Evolutionary conservation across 2,329 filamentous ascomycete genomes (phyloP).

Genomic region (Verticillium tricorpus): DNA sequence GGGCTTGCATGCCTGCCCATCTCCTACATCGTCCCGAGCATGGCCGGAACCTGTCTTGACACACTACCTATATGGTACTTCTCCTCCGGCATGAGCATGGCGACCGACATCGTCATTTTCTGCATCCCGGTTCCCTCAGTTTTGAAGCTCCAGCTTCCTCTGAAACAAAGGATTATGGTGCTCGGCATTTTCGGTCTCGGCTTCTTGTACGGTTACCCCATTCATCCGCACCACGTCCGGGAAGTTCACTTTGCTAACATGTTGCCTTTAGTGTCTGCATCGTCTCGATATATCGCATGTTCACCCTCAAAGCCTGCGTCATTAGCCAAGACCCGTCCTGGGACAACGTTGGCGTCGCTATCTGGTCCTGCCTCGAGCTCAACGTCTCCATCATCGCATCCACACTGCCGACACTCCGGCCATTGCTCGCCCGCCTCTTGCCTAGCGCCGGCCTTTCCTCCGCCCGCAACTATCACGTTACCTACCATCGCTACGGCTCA

Average conservation of each 20-base stretch:
- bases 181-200: constrained; percentile 23
- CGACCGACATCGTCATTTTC: constrained; percentile 22
- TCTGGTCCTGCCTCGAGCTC: constrained; percentile 26
- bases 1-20: constrained; percentile 22
- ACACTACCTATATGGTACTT: constrained; percentile 26
- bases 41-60: constrained; percentile 19
- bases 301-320: constrained; percentile 22
- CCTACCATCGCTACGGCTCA: constrained; percentile 14
- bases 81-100: constrained; percentile 21
- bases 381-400: constrained; percentile 24
- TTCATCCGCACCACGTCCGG: not conserved
- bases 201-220: constrained; percentile 21
- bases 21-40: constrained; percentile 17
- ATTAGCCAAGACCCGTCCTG: constrained; percentile 22
- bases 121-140: constrained; percentile 21
- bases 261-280: constrained; percentile 20
- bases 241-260: not conserved
- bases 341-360: constrained; percentile 23
- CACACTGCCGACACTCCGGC: constrained; percentile 23
- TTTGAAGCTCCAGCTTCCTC: constrained; percentile 17
- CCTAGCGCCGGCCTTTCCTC: constrained; percentile 16
- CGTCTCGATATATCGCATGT: constrained; percentile 26
- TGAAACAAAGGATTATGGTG: constrained; percentile 21
- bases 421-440: constrained; percentile 18
- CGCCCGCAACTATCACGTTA: constrained; percentile 7